phyloP scores from a whole-genome alignment of 441 rosid genomes.

The Theobroma grandiflorum region DNA sequence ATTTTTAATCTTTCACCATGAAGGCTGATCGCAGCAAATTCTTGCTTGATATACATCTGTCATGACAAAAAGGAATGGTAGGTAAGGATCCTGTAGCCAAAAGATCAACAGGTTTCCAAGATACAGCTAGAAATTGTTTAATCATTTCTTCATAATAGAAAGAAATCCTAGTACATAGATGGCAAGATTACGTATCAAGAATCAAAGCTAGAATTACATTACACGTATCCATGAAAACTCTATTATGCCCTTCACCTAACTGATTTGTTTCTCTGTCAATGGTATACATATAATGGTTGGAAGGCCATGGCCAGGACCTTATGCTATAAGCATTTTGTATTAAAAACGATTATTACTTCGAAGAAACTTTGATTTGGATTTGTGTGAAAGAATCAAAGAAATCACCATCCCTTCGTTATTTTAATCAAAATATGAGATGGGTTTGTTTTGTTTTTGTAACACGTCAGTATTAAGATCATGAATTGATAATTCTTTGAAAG shows the following conservation, averaged over 20 bases:
- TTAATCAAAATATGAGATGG: background rate
- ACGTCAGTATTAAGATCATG: background rate
- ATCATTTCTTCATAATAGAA: background rate
- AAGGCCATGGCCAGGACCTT: background rate
- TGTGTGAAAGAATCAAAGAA: background rate
- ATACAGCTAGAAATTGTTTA: background rate
- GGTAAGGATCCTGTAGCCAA: background rate
- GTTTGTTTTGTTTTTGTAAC: background rate
- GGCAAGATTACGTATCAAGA: background rate
- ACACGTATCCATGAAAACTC: background rate
- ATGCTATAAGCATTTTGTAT: background rate
- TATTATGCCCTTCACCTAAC: background rate
- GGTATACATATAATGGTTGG: background rate
- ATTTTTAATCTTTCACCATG: background rate
- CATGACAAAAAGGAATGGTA: background rate
- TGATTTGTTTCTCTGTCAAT: background rate
- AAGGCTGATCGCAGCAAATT: background rate
- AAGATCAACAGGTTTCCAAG: background rate
- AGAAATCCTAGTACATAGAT: background rate
- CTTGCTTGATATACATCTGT: background rate
- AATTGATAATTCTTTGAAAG: slow-evolving; percentile 22
- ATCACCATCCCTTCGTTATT: background rate
- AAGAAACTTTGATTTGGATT: slow-evolving; percentile 3
- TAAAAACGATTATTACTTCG: background rate
- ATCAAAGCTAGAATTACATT: background rate